Evolutionary conservation across 768 basidiomycete species (phyloP).

Genomic region (Agrocybe chaxingu): DNA sequence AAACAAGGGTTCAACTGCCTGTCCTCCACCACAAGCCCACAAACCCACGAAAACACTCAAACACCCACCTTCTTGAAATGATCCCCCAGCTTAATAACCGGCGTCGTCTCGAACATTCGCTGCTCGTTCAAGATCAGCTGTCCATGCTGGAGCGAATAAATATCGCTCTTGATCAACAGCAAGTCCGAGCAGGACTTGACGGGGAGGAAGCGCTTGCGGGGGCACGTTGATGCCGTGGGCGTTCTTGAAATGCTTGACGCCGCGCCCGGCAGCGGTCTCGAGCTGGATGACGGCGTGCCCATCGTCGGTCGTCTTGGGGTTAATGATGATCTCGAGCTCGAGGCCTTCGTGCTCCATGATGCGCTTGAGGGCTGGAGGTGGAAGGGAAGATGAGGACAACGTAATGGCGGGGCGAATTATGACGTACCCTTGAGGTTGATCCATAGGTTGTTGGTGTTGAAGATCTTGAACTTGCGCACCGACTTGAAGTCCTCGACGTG

Average conservation of each 20-base stretch:
- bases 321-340: conserved; percentile 94
- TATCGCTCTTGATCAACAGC: conserved; percentile 86
- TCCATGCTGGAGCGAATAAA: conserved; percentile 88
- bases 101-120: conserved; percentile 82
- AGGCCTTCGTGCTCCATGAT: conserved; percentile 84
- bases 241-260: conserved; percentile 91
- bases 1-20: neutral
- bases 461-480: conserved; percentile 91
- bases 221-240: conserved; percentile 96
- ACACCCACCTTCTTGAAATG: conserved; percentile 87
- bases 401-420: neutral
- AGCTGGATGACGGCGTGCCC: conserved; percentile 87
- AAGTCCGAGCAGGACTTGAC: conserved; percentile 87
- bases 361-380: conserved; percentile 70
- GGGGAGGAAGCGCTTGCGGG: conserved; percentile 86
- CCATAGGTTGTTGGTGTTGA: conserved; percentile 86
- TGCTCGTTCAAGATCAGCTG: conserved; percentile 81
- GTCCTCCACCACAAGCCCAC: neutral
- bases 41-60: neutral
- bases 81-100: conserved; percentile 96
- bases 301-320: conserved; percentile 83
- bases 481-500: conserved; percentile 95
- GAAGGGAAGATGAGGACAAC: conserved; percentile 1
- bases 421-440: conserved; percentile 66
- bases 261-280: conserved; percentile 91